Percentiles rank a stretch among this genome's conserved stretches.
Conservation (phyloP, 1,139 yeast species). For the Hyphopichia burtonii region DNA sequence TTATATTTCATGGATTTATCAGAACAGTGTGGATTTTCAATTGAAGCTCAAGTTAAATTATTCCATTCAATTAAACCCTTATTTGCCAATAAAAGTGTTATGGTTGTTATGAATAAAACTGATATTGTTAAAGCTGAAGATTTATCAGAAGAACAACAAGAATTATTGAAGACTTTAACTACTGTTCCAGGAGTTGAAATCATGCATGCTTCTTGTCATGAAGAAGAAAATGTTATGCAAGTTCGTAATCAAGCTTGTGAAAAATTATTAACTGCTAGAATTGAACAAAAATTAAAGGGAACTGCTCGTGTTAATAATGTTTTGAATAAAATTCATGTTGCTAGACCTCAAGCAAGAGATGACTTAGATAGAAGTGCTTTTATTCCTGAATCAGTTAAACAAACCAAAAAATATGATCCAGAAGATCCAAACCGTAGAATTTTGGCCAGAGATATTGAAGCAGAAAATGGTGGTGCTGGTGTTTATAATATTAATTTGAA, state of each 20-base stretch:
- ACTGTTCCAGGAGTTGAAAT: constrained; percentile 82
- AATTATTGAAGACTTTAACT: constrained; percentile 60
- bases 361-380: constrained; percentile 74
- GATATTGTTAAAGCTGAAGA: constrained; percentile 88
- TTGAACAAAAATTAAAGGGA: constrained; percentile 95
- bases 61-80: constrained; percentile 96
- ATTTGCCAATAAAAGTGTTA: constrained; percentile 93
- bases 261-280: constrained; percentile 89
- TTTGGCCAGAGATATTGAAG: constrained; percentile 86
- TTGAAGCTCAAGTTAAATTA: constrained; percentile 95
- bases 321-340: constrained; percentile 92
- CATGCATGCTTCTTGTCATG: constrained; percentile 89
- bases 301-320: constrained; percentile 86
- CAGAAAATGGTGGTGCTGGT: constrained; percentile 98
- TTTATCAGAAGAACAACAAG: constrained; percentile 73
- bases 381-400: constrained; percentile 74
- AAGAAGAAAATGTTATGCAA: constrained; percentile 92
- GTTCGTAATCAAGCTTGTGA: constrained; percentile 98
- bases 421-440: constrained; percentile 80
- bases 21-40: constrained; percentile 97
- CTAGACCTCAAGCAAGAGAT: constrained; percentile 87
- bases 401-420: constrained; percentile 64
- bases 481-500: constrained; percentile 91
- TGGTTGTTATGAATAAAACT: constrained; percentile 93
- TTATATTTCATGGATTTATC: constrained; percentile 96